A percentile compares a stretch with the other conserved stretches of the same genome.
These are phyloP conservation scores for Bruguiera sexangula DNA, from an alignment of 345 rosid species.

Conservation along the genomic window DNA sequence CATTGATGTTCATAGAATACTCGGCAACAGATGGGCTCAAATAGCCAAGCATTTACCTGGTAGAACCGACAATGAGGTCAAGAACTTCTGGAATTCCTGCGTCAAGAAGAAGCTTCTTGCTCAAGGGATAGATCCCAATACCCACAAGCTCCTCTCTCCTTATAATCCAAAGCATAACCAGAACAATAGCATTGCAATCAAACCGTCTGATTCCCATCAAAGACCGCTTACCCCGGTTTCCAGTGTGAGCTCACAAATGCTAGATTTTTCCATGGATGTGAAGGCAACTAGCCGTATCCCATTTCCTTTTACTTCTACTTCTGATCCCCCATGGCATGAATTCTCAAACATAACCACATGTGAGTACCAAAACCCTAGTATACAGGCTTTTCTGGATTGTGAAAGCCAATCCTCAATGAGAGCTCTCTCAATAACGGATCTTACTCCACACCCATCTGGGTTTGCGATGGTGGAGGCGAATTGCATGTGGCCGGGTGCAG, in stretches of 20 bases:
- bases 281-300: slow-evolving; percentile 18
- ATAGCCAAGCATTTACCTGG: slow-evolving; percentile 69
- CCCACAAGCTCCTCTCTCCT: slow-evolving; percentile 43
- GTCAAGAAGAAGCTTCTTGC: slow-evolving; percentile 63
- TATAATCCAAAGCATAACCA: neutral
- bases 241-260: slow-evolving; percentile 13
- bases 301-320: slow-evolving; percentile 10
- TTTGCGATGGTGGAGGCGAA: slow-evolving; percentile 26
- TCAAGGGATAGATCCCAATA: slow-evolving; percentile 54
- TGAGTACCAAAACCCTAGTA: slow-evolving; percentile 28
- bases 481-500: slow-evolving; percentile 20
- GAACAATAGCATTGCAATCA: neutral
- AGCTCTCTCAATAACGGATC: slow-evolving; percentile 2
- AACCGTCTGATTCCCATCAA: slow-evolving; percentile 1
- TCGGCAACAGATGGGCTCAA: slow-evolving; percentile 69
- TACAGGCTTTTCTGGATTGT: slow-evolving; percentile 9
- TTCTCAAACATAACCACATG: neutral
- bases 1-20: slow-evolving; percentile 45
- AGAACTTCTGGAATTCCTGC: slow-evolving; percentile 64
- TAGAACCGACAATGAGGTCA: slow-evolving; percentile 60
- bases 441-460: slow-evolving; percentile 13
- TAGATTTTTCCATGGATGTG: slow-evolving; percentile 2
- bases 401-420: slow-evolving; percentile 8
- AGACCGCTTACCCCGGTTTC: neutral
- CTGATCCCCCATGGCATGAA: neutral